Evolutionary conservation across 139 green algal species (phyloP).

Genomic region (Nannochloris sp.): DNA sequence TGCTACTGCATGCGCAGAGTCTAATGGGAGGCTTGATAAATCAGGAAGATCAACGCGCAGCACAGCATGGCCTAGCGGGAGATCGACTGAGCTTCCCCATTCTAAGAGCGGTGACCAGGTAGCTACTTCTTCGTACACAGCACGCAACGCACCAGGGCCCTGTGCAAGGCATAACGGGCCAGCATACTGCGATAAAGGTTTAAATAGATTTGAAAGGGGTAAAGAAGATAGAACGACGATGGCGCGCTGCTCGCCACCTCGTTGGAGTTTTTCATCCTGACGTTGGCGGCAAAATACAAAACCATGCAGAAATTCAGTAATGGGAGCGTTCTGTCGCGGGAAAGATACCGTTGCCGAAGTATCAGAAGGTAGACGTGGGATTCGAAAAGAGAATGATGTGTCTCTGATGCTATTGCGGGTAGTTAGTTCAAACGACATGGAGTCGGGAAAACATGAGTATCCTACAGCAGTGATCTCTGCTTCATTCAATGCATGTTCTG

Average conservation of each 20-base stretch:
- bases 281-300: conserved; percentile 92
- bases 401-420: conserved; percentile 50
- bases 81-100: conserved; percentile 5
- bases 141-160: conserved; percentile 38
- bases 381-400: conserved; percentile 62
- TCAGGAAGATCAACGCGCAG: conserved; percentile 12
- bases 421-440: conserved; percentile 55
- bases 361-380: too few relatives aligned
- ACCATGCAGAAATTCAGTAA: conserved; percentile 13
- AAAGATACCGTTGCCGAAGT: conserved; percentile 4
- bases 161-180: conserved; percentile 56
- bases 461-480: conserved; percentile 45
- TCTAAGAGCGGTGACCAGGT: conserved; percentile 18
- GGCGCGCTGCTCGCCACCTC: conserved; percentile 77
- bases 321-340: background rate
- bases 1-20: background rate
- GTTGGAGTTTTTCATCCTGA: conserved; percentile 68
- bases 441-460: conserved; percentile 60
- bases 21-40: conserved; percentile 6
- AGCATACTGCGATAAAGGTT: conserved; percentile 45
- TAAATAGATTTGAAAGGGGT: conserved; percentile 49
- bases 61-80: conserved; percentile 2
- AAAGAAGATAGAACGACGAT: conserved; percentile 63
- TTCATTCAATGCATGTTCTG: conserved; percentile 19
- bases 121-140: conserved; percentile 13